Conservation (phyloP, 306 rosid species). For the Betula pendula region DNA sequence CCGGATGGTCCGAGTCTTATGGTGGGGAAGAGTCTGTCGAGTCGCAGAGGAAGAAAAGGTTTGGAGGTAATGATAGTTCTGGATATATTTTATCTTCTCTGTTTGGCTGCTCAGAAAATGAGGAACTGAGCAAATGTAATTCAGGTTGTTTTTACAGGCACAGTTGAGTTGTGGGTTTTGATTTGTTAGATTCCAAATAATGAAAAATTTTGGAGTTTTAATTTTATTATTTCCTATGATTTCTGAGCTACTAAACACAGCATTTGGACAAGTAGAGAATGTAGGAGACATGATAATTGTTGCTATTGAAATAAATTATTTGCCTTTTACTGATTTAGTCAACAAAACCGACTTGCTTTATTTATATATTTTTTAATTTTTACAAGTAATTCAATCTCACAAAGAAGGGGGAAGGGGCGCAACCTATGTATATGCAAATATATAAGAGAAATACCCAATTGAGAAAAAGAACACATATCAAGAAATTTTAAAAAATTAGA, state of each 20-base stretch:
- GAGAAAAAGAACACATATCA: too few relatives aligned
- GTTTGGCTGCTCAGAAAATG: conserved; percentile 8
- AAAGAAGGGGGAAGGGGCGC: too few relatives aligned
- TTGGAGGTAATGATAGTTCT: conserved; percentile 58
- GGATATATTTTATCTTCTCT: not conserved
- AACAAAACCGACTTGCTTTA: too few relatives aligned
- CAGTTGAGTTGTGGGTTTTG: not conserved
- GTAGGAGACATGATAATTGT: not conserved
- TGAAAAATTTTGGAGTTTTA: not conserved
- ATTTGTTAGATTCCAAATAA: not conserved
- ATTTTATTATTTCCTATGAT: not conserved
- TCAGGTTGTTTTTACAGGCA: too few relatives aligned
- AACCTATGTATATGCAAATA: too few relatives aligned
- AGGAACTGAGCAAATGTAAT: too few relatives aligned
- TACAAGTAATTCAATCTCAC: too few relatives aligned
- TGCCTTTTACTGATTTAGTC: not conserved
- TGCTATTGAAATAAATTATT: not conserved
- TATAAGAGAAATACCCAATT: too few relatives aligned
- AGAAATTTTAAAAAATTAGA: too few relatives aligned
- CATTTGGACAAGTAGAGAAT: not conserved
- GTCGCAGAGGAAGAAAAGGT: conserved; percentile 44
- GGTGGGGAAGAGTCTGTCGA: conserved; percentile 31
- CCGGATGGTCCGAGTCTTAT: conserved; percentile 79
- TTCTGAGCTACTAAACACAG: not conserved
- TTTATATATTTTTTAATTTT: too few relatives aligned